A percentile compares a stretch with the other conserved stretches of the same genome.
phyloP scores from a whole-genome alignment of 768 basidiomycete species.

The Russula compacta region DNA sequence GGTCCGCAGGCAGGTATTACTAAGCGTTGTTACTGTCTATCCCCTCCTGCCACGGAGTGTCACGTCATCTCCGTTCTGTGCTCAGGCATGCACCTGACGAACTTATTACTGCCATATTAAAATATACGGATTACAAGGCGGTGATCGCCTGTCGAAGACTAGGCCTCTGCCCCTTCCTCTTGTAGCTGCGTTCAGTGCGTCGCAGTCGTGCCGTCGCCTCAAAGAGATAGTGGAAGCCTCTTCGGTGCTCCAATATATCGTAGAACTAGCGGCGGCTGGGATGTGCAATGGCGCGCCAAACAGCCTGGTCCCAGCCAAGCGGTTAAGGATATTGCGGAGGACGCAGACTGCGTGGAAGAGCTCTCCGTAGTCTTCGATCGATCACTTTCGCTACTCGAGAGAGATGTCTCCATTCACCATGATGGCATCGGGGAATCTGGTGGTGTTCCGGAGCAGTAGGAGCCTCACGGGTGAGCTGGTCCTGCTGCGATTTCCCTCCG shows the following conservation, averaged over 20 bases:
- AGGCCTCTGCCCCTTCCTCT: neutral
- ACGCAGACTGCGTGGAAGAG: neutral
- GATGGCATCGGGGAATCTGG: neutral
- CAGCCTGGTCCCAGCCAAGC: neutral
- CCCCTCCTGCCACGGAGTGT: no score
- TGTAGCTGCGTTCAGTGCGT: neutral
- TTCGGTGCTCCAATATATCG: neutral
- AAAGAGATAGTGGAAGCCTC: neutral
- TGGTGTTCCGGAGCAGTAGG: neutral
- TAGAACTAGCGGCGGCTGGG: neutral
- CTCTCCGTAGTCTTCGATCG: neutral
- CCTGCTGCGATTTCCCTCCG: slow-evolving; percentile 4
- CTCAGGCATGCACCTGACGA: neutral
- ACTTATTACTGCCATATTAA: neutral
- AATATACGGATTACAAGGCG: slow-evolving; percentile 1
- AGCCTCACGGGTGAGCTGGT: neutral
- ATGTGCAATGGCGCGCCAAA: neutral
- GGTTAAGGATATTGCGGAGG: neutral
- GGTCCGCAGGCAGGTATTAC: no score
- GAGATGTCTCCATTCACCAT: neutral
- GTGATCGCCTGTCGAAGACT: slow-evolving; percentile 3
- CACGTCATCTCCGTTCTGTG: no score
- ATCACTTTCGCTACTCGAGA: neutral
- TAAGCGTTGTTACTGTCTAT: no score
- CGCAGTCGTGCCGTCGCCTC: slow-evolving; percentile 1